phyloP scores from a whole-genome alignment of 2,329 filamentous ascomycete species.

The Hypoxylon sp. region DNA sequence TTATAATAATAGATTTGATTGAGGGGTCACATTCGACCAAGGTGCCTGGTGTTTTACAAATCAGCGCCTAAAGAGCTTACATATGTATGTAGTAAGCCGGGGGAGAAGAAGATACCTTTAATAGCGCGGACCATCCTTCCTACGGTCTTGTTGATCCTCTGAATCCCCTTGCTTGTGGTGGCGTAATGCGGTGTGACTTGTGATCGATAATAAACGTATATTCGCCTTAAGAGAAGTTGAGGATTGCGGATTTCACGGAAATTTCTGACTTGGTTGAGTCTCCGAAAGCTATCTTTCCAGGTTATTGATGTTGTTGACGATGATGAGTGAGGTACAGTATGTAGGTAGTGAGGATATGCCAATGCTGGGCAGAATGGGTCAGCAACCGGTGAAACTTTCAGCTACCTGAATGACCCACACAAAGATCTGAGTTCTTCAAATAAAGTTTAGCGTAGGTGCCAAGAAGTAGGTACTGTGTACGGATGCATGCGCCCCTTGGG shows the following conservation, averaged over 20 bases:
- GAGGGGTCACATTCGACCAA: slow-evolving; percentile 88
- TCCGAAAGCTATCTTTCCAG: not conserved
- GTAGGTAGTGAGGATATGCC: not conserved
- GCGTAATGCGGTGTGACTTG: not conserved
- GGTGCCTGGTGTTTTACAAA: slow-evolving; percentile 66
- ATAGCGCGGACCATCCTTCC: slow-evolving; percentile 52
- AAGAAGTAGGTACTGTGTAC: not conserved
- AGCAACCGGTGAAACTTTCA: not conserved
- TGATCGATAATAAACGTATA: not conserved
- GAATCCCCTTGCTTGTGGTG: not conserved
- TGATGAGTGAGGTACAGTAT: not conserved
- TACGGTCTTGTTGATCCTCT: slow-evolving; percentile 7
- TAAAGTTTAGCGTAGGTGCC: slow-evolving; percentile 29
- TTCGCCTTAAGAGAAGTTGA: not conserved
- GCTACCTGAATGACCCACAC: slow-evolving; percentile 3
- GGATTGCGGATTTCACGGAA: not conserved
- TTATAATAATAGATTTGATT: slow-evolving; percentile 87
- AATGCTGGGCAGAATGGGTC: not conserved
- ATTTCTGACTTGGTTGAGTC: not conserved
- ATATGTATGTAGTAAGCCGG: slow-evolving; percentile 10
- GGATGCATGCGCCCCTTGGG: not conserved
- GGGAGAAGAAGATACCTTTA: slow-evolving; percentile 47
- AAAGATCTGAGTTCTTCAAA: slow-evolving; percentile 26
- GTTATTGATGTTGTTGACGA: not conserved
- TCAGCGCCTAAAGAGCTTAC: slow-evolving; percentile 11